Percentiles rank a stretch among this genome's conserved stretches.
phyloP scores from a whole-genome alignment of 129 eudicot species.

The Pulicaria dysenterica region DNA sequence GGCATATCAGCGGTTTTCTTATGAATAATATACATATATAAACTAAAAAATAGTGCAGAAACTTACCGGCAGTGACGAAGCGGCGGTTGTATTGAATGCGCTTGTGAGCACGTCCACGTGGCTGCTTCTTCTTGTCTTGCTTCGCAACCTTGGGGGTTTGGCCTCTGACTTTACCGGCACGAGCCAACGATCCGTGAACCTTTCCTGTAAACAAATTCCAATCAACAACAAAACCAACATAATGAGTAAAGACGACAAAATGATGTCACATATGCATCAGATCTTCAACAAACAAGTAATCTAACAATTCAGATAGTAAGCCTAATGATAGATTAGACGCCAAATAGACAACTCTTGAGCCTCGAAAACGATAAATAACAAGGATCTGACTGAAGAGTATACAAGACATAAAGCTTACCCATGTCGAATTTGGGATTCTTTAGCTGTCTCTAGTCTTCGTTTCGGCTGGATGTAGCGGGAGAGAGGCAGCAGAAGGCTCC shows the following conservation, averaged over 20 bases:
- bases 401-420: conserved; percentile 20
- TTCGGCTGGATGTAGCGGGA: conserved; percentile 27
- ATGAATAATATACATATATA: not conserved
- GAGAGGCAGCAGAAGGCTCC: not conserved
- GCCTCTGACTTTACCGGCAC: conserved; percentile 66
- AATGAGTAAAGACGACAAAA: not conserved
- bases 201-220: conserved; percentile 37
- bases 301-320: not conserved
- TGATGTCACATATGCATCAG: not conserved
- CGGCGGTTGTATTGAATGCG: conserved; percentile 67
- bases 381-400: not conserved
- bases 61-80: conserved; percentile 61
- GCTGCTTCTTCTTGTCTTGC: conserved; percentile 72
- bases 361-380: not conserved
- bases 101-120: conserved; percentile 67
- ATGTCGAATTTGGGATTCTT: conserved; percentile 12
- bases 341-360: not conserved
- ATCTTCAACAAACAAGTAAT: not conserved
- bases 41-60: not conserved
- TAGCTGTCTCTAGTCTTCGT: conserved; percentile 3
- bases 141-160: conserved; percentile 68
- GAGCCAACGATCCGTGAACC: conserved; percentile 64
- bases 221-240: not conserved
- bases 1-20: too few relatives aligned
- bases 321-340: not conserved